Evolutionary conservation across 1,284 basidiomycete genomes (phyloP).

Genomic region (Microbotryum violaceum): DNA sequence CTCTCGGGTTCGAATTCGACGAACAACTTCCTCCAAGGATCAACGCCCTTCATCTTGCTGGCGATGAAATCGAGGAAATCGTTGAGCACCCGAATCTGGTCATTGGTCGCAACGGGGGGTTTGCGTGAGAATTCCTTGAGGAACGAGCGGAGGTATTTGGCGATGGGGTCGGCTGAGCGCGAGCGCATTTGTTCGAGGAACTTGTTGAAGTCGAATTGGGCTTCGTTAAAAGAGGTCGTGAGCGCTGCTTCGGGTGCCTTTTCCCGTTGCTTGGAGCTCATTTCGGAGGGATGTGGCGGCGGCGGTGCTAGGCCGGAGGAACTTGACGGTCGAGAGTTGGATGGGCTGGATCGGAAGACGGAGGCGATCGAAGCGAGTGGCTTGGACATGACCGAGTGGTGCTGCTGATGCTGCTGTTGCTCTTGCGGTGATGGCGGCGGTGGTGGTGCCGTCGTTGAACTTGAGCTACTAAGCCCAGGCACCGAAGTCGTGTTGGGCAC

Average conservation of each 20-base stretch:
- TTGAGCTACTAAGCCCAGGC: no score
- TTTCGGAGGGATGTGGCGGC: neutral
- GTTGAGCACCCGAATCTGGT: conserved; percentile 87
- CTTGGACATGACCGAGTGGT: conserved; percentile 5
- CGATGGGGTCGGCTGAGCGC: conserved; percentile 75
- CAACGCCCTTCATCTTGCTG: conserved; percentile 72
- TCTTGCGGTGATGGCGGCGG: no score
- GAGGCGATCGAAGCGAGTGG: conserved; percentile 25
- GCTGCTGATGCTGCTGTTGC: no score
- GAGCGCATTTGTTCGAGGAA: conserved; percentile 87
- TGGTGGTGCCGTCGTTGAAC: no score
- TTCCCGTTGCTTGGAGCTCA: neutral
- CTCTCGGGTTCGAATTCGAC: conserved; percentile 18
- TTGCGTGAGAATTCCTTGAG: conserved; percentile 83
- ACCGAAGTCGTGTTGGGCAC: no score
- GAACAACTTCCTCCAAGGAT: conserved; percentile 40
- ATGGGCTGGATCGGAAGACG: conserved; percentile 23
- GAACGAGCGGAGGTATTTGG: conserved; percentile 87
- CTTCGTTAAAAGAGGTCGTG: conserved; percentile 7
- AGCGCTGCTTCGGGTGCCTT: neutral
- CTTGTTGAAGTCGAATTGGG: conserved; percentile 67
- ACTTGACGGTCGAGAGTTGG: conserved; percentile 3
- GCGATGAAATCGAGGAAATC: conserved; percentile 88
- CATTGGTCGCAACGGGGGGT: conserved; percentile 68
- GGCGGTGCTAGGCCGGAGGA: conserved; percentile 1